These are phyloP conservation scores for Xerocomellus amylosporus DNA, from an alignment of 768 basidiomycete genomes.

Conservation along the genomic window DNA sequence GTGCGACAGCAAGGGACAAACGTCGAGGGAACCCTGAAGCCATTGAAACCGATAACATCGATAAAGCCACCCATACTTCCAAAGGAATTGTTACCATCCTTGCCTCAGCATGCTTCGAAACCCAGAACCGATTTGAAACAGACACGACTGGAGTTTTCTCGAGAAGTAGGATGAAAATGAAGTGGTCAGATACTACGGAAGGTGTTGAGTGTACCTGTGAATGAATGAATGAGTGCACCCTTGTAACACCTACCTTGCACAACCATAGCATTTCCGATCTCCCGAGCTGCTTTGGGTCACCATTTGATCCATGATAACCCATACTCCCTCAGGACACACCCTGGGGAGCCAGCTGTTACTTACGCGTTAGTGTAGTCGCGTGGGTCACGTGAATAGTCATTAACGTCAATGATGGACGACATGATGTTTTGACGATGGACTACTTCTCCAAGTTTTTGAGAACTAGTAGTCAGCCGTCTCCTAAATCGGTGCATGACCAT, in stretches of 20 bases:
- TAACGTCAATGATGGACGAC: not conserved
- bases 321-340: too few species aligned
- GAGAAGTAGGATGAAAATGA: not conserved
- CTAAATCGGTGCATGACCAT: conserved; percentile 59
- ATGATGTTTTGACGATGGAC: conserved; percentile 49
- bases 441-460: conserved; percentile 82
- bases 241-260: too few species aligned
- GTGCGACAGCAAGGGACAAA: not conserved
- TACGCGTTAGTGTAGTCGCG: too few species aligned
- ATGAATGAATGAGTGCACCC: too few species aligned
- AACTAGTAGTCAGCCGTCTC: conserved; percentile 39
- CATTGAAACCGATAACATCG: conserved; percentile 30
- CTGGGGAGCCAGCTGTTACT: too few species aligned
- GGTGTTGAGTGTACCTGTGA: not conserved
- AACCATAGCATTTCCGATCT: too few species aligned
- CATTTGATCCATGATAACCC: too few species aligned
- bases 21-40: conserved; percentile 3
- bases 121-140: conserved; percentile 16
- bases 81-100: conserved; percentile 21
- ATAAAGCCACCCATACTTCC: conserved; percentile 29
- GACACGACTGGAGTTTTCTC: conserved; percentile 18
- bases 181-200: not conserved
- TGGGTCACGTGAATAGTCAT: conserved; percentile 14
- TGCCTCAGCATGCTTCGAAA: conserved; percentile 5
- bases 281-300: too few species aligned